These are phyloP conservation scores for Brettanomyces sp. DNA, from an alignment of 805 yeast genomes.

Conservation along the genomic window DNA sequence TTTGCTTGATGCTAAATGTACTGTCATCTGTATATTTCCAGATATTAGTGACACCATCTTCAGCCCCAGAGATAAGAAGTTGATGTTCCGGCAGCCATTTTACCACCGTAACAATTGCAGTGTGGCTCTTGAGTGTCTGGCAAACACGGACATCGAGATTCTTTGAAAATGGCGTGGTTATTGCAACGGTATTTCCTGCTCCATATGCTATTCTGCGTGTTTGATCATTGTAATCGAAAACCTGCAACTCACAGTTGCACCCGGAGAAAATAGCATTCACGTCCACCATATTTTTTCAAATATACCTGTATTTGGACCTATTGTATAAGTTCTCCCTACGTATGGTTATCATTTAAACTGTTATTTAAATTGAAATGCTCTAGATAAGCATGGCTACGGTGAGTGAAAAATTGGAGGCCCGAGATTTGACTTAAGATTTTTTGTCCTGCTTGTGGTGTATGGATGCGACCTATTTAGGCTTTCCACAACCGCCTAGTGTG, in stretches of 20 bases:
- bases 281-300: slow-evolving; percentile 7
- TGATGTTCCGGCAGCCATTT: slow-evolving; percentile 40
- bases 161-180: slow-evolving; percentile 46
- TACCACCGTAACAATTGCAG: slow-evolving; percentile 58
- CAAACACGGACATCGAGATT: slow-evolving; percentile 34
- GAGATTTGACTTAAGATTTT: too few relatives aligned
- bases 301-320: neutral
- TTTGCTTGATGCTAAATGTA: slow-evolving; percentile 24
- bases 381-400: too few relatives aligned
- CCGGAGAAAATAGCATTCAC: slow-evolving; percentile 61
- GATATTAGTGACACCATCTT: slow-evolving; percentile 52
- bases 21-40: slow-evolving; percentile 36
- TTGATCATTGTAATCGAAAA: slow-evolving; percentile 38
- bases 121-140: slow-evolving; percentile 52
- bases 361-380: too few relatives aligned
- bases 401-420: too few relatives aligned
- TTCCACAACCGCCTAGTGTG: too few relatives aligned
- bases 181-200: slow-evolving; percentile 54
- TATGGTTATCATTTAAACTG: neutral
- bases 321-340: neutral
- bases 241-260: slow-evolving; percentile 58
- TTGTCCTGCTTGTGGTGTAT: too few relatives aligned
- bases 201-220: slow-evolving; percentile 55
- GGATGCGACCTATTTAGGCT: too few relatives aligned
- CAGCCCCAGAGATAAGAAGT: slow-evolving; percentile 51